Percentiles rank a stretch among this genome's conserved stretches.
phyloP scores from a whole-genome alignment of 805 yeast species.

The Teunomyces atbi region DNA sequence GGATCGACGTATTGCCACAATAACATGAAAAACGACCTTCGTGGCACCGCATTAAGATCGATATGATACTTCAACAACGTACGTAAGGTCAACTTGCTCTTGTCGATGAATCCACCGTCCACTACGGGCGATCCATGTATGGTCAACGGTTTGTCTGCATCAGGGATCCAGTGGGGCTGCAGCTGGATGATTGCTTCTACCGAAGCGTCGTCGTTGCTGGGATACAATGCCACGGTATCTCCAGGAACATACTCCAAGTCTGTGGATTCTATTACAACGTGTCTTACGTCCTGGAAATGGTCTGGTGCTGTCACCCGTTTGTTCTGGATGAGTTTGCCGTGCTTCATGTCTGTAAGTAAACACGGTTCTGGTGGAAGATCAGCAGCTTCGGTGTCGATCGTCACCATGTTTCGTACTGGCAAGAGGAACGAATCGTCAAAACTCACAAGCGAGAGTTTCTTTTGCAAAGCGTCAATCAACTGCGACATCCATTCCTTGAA shows the following conservation, averaged over 20 bases:
- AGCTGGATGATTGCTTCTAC: slow-evolving; percentile 64
- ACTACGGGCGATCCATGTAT: slow-evolving; percentile 36
- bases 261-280: slow-evolving; percentile 44
- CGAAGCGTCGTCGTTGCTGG: slow-evolving; percentile 60
- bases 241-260: slow-evolving; percentile 61
- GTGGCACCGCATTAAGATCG: slow-evolving; percentile 80
- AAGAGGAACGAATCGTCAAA: slow-evolving; percentile 25
- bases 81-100: slow-evolving; percentile 57
- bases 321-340: slow-evolving; percentile 52
- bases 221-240: slow-evolving; percentile 75
- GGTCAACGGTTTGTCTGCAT: slow-evolving; percentile 60
- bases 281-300: slow-evolving; percentile 91
- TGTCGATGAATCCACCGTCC: slow-evolving; percentile 64
- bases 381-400: slow-evolving; percentile 19
- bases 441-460: slow-evolving; percentile 21
- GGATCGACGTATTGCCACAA: slow-evolving; percentile 63
- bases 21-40: slow-evolving; percentile 73
- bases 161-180: slow-evolving; percentile 67
- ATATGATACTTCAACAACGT: slow-evolving; percentile 73
- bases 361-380: slow-evolving; percentile 2
- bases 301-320: slow-evolving; percentile 60
- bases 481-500: slow-evolving; percentile 70
- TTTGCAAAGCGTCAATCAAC: slow-evolving; percentile 33
- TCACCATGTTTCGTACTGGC: slow-evolving; percentile 25
- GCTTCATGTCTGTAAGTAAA: slow-evolving; percentile 17